phyloP scores from a whole-genome alignment of 768 basidiomycete species.

The Galerina marginata region DNA sequence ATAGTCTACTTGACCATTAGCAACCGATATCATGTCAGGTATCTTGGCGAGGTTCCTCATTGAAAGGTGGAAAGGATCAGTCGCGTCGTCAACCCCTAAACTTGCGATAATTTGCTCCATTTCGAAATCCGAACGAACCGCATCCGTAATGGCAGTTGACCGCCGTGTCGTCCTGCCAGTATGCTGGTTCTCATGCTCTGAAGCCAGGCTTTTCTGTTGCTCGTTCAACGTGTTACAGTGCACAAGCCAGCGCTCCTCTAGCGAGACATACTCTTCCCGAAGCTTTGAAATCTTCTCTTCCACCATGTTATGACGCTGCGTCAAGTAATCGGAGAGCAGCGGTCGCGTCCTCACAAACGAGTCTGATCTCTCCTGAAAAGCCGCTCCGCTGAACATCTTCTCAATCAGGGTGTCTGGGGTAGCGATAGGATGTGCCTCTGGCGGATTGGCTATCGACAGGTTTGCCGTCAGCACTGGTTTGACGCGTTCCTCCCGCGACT shows the following conservation, averaged over 20 bases:
- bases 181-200: constrained; percentile 46
- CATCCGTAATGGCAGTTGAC: constrained; percentile 80
- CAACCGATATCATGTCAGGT: constrained; percentile 88
- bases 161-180: constrained; percentile 73
- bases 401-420: constrained; percentile 51
- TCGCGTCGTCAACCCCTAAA: constrained; percentile 88
- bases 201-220: constrained; percentile 47
- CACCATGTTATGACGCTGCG: constrained; percentile 53
- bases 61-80: constrained; percentile 91
- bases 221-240: constrained; percentile 77
- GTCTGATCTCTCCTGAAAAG: constrained; percentile 38
- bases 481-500: constrained; percentile 66
- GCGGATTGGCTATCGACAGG: constrained; percentile 44
- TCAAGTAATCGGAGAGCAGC: constrained; percentile 60
- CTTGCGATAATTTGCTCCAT: constrained; percentile 98
- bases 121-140: constrained; percentile 93
- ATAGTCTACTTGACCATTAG: constrained; percentile 61
- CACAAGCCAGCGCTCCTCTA: constrained; percentile 75
- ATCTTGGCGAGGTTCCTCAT: constrained; percentile 83
- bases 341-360: constrained; percentile 47
- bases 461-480: constrained; percentile 70
- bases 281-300: constrained; percentile 61
- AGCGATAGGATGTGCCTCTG: constrained; percentile 33
- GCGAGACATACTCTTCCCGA: constrained; percentile 65
- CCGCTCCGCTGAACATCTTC: constrained; percentile 48